Base-by-base conservation (phyloP, 2,329 filamentous ascomycete species). In the Phaeosphaeria sp. region DNA sequence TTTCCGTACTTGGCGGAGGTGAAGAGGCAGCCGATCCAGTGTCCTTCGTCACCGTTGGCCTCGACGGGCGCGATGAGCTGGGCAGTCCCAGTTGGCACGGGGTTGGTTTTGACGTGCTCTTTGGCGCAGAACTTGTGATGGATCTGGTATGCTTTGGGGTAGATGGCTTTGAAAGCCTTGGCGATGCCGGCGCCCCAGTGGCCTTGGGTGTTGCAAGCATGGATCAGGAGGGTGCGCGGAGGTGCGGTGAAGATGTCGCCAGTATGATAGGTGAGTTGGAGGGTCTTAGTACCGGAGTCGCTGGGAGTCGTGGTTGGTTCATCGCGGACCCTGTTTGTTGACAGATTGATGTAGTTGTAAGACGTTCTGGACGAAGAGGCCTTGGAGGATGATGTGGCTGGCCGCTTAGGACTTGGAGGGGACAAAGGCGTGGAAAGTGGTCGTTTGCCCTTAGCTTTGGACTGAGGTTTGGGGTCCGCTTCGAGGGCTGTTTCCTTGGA, bases 131-230 rank as follows among this genome's bases (percentile, higher is more conserved):
- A 78, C 0, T 64, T 47, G 7, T 72, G 66, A 71, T 88, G 86
- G 21, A 77, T 63, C 2, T 71, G 57, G 73, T 78, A 86, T 1
- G 85, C 85, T 0, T 71, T 65, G 0, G 85, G 85, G 56, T 86
- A 88, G 21, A 72, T 72, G 4, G 72, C 57, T 21, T 77, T 80
- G 74, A 88, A 87, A 0, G 73, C 77, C 33, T 67, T 62, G 2
- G 86, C 86, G 52, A 88, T 86, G n/a, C 86, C 86, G 3, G 78
- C 79, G 46, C 84, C 84, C 86, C 86, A 89, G 15, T 66, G 67
- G 6, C 86, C 86, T 59, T 80, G 73, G 50, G 81, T 82, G 70
- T 88, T 89, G 74, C 86, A 88, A 13, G 86, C 84, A 69, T 89
- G 86, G 56, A 87, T 80, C 17, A 88, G 73, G 17, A 85, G 77